These are phyloP conservation scores for Aquilaria yunnanensis DNA, from an alignment of 345 rosid genomes.

Conservation along the genomic window DNA sequence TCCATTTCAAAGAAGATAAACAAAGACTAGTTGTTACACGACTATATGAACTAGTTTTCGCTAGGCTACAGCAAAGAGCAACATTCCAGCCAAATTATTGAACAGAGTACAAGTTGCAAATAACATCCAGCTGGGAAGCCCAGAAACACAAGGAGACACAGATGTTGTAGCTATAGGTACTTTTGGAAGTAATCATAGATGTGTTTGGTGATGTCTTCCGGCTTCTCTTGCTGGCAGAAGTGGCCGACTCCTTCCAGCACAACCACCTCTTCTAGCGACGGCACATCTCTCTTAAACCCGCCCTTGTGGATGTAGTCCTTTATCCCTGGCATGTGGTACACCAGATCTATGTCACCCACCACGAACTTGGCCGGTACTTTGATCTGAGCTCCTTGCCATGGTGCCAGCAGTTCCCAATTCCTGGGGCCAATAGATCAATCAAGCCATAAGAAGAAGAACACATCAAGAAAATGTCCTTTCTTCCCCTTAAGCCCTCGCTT, in stretches of 20 bases:
- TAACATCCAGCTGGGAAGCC: too few species aligned
- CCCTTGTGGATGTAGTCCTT: slow-evolving; percentile 6
- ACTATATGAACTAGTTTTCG: too few species aligned
- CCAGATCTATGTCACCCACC: slow-evolving; percentile 5
- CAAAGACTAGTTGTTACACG: too few species aligned
- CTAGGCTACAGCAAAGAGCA: too few species aligned
- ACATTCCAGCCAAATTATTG: too few species aligned
- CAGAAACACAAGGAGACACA: too few species aligned
- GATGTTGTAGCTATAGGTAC: background rate
- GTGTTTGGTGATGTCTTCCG: slow-evolving; percentile 6
- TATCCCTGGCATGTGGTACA: slow-evolving; percentile 9
- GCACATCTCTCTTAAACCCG: slow-evolving; percentile 12
- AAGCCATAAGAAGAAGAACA: too few species aligned
- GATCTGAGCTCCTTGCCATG: slow-evolving; percentile 9
- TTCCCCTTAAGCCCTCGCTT: too few species aligned
- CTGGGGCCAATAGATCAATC: background rate
- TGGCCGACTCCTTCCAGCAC: slow-evolving; percentile 17
- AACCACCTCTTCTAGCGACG: slow-evolving; percentile 5
- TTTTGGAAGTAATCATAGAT: slow-evolving; percentile 11
- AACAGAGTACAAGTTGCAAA: too few species aligned
- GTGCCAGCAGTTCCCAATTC: slow-evolving; percentile 6
- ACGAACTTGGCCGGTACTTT: slow-evolving; percentile 11
- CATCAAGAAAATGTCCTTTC: too few species aligned
- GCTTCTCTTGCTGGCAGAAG: slow-evolving; percentile 10
- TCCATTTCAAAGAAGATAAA: too few species aligned